A percentile compares a stretch with the other conserved stretches of the same genome.
These are phyloP conservation scores for Teunomyces atbi DNA, from an alignment of 805 yeast genomes.

Conservation along the genomic window DNA sequence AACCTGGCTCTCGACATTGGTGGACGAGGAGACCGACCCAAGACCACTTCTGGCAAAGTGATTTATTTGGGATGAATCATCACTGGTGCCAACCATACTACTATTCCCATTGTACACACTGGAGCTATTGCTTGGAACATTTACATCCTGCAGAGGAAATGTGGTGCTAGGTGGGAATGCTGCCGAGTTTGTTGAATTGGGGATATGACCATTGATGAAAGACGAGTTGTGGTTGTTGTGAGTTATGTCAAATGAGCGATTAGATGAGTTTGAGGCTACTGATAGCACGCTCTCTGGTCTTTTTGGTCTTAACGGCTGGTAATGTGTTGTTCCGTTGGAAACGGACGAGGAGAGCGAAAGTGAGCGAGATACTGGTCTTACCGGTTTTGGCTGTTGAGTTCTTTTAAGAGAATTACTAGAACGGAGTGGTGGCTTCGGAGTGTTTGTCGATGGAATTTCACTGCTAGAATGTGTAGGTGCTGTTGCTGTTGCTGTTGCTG, in stretches of 20 bases:
- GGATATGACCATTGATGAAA: conserved; percentile 11
- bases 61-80: conserved; percentile 7
- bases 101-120: conserved; percentile 3
- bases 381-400: conserved; percentile 22
- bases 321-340: conserved; percentile 11
- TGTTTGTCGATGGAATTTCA: background rate
- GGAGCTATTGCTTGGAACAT: conserved; percentile 2
- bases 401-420: conserved; percentile 5
- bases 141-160: conserved; percentile 3
- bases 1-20: background rate
- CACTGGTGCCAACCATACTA: conserved; percentile 1
- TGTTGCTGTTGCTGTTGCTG: conserved; percentile 1
- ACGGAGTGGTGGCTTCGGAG: background rate
- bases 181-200: conserved; percentile 13
- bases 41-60: conserved; percentile 15
- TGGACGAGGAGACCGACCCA: conserved; percentile 7
- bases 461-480: background rate
- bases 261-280: conserved; percentile 37
- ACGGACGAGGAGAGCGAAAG: conserved; percentile 2
- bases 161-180: conserved; percentile 14
- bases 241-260: conserved; percentile 11
- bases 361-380: conserved; percentile 12
- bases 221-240: conserved; percentile 10
- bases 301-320: conserved; percentile 28
- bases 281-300: conserved; percentile 43